Evolutionary conservation across 192 early-diverging fungal species (phyloP).

Genomic region (Paraglomus occultum): DNA sequence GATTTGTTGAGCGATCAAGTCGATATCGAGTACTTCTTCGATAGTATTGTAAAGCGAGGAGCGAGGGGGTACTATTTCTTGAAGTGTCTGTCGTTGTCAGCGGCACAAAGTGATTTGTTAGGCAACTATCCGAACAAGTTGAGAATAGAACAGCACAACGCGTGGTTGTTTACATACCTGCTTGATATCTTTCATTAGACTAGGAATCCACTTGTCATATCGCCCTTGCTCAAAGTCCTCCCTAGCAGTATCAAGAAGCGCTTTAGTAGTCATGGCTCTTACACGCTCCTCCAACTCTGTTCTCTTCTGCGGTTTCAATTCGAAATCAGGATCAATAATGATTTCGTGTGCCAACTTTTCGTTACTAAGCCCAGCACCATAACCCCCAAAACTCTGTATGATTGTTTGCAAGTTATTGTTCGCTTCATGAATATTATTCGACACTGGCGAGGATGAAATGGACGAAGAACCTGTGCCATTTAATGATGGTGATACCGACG

Average conservation of each 20-base stretch:
- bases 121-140: background rate
- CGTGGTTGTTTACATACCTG: conserved; percentile 42
- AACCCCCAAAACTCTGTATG: conserved; percentile 30
- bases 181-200: conserved; percentile 54
- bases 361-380: conserved; percentile 50
- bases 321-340: conserved; percentile 70
- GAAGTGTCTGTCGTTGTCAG: conserved; percentile 50
- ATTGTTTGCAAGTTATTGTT: conserved; percentile 39
- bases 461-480: background rate
- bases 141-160: background rate
- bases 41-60: conserved; percentile 56
- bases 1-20: conserved; percentile 67
- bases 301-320: conserved; percentile 41
- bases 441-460: background rate
- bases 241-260: conserved; percentile 68
- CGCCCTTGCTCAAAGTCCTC: conserved; percentile 55
- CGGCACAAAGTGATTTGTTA: background rate
- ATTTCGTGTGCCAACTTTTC: conserved; percentile 75
- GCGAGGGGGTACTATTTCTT: conserved; percentile 58
- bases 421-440: conserved; percentile 6
- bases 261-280: conserved; percentile 57
- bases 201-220: conserved; percentile 48
- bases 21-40: conserved; percentile 63
- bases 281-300: conserved; percentile 56
- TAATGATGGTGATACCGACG: conserved; percentile 1